A percentile compares a stretch with the other conserved stretches of the same genome.
These are phyloP conservation scores for Pachysandra terminalis DNA, from an alignment of 164 flowering plant species.

Conservation along the genomic window DNA sequence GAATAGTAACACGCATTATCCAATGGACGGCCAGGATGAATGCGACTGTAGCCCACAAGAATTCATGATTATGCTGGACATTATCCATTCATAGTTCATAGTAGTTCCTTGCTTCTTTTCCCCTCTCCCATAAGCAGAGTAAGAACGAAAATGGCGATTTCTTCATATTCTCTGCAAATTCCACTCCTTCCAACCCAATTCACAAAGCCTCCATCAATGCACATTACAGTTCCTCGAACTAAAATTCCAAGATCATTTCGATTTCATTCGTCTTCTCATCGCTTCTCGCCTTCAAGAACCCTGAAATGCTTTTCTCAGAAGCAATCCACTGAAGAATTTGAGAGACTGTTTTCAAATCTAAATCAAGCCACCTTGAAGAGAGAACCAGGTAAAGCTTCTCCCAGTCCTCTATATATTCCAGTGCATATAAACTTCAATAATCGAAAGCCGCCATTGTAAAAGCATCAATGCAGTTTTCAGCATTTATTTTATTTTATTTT, in stretches of 20 bases:
- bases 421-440: background rate
- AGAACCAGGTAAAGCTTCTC: conserved; percentile 55
- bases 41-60: no score
- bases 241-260: conserved; percentile 1
- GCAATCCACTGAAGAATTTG: conserved; percentile 28
- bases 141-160: conserved; percentile 5
- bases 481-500: background rate
- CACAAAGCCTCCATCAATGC: background rate
- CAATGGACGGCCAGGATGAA: no score
- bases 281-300: conserved; percentile 9
- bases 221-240: background rate
- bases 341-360: conserved; percentile 83
- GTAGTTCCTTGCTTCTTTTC: no score
- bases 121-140: background rate
- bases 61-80: no score
- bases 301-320: conserved; percentile 29
- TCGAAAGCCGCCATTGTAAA: background rate
- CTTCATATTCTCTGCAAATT: conserved; percentile 1
- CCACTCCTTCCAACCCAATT: background rate
- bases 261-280: background rate
- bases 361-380: conserved; percentile 74
- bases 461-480: background rate
- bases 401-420: background rate
- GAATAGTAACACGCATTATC: no score
- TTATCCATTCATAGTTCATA: no score